A percentile compares a stretch with the other conserved stretches of the same genome.
Evolutionary conservation across 768 basidiomycete genomes (phyloP).

Genomic region (Suillus cothurnatus): DNA sequence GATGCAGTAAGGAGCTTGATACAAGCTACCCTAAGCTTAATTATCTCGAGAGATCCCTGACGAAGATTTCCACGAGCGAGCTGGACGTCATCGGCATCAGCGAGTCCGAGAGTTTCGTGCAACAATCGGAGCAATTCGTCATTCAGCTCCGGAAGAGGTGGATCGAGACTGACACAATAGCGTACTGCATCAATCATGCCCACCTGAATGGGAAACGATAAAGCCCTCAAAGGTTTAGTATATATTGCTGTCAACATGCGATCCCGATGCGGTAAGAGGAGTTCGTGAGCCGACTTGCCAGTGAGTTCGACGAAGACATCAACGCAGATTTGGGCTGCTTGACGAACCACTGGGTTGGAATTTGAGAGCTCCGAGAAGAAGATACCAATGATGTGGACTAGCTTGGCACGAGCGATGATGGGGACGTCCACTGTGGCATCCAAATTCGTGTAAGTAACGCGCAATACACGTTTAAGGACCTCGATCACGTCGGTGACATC

Average conservation of each 20-base stretch:
- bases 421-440: constrained; percentile 48
- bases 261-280: constrained; percentile 85
- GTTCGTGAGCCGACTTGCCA: constrained; percentile 68
- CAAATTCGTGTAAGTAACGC: constrained; percentile 55
- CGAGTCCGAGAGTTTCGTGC: constrained; percentile 91
- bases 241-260: constrained; percentile 88
- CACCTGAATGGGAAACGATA: constrained; percentile 94
- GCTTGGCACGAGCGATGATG: constrained; percentile 49
- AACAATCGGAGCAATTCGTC: constrained; percentile 90
- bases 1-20: constrained; percentile 92
- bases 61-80: constrained; percentile 75
- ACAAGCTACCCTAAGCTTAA: constrained; percentile 90
- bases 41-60: constrained; percentile 79
- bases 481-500: constrained; percentile 79
- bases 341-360: constrained; percentile 81
- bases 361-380: constrained; percentile 89
- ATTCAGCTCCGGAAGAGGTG: constrained; percentile 87
- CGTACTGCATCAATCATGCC: constrained; percentile 98
- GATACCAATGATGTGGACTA: constrained; percentile 74
- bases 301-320: constrained; percentile 74
- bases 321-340: constrained; percentile 82
- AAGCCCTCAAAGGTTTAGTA: constrained; percentile 93
- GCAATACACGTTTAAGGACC: constrained; percentile 69
- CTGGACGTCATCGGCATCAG: constrained; percentile 92
- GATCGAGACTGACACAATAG: constrained; percentile 87